A percentile compares a stretch with the other conserved stretches of the same genome.
These are phyloP conservation scores for Eimeria sp. DNA, from an alignment of 169 alveolate genomes.

Conservation along the genomic window DNA sequence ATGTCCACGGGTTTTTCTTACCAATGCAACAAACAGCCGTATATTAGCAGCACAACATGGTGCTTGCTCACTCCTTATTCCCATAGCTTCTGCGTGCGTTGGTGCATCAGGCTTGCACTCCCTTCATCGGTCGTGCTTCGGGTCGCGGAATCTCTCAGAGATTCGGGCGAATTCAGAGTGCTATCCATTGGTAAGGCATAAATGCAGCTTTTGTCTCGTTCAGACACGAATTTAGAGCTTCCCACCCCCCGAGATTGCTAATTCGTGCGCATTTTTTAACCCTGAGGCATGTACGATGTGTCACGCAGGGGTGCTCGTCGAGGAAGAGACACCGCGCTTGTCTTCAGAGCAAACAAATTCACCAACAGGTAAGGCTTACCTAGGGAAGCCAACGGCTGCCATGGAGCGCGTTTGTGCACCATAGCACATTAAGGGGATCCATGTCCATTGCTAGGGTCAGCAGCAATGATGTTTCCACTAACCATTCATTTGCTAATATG, in stretches of 20 bases:
- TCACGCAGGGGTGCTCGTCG: constrained; percentile 23
- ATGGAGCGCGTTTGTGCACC: not conserved
- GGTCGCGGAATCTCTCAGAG: constrained; percentile 47
- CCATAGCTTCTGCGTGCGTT: not conserved
- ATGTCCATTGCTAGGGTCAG: not conserved
- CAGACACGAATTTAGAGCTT: not conserved
- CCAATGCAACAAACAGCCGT: not conserved
- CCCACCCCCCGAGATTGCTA: not conserved
- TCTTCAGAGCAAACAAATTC: not conserved
- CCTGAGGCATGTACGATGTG: not conserved
- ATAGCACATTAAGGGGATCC: not conserved
- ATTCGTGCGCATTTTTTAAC: not conserved
- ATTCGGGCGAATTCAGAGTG: constrained; percentile 22
- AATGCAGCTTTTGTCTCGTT: not conserved
- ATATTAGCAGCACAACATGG: not conserved
- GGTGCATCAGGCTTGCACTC: constrained; percentile 47
- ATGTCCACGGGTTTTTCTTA: not conserved
- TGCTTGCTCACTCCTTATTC: not conserved
- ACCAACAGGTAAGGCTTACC: constrained; percentile 3
- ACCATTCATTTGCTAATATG: not conserved
- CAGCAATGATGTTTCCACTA: not conserved
- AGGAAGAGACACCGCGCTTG: constrained; percentile 25
- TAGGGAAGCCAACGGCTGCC: not conserved
- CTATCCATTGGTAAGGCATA: constrained; percentile 22
- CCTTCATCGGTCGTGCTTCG: constrained; percentile 29